Conservation (phyloP, 208 protist genomes). For the Trichomonas tenax region DNA sequence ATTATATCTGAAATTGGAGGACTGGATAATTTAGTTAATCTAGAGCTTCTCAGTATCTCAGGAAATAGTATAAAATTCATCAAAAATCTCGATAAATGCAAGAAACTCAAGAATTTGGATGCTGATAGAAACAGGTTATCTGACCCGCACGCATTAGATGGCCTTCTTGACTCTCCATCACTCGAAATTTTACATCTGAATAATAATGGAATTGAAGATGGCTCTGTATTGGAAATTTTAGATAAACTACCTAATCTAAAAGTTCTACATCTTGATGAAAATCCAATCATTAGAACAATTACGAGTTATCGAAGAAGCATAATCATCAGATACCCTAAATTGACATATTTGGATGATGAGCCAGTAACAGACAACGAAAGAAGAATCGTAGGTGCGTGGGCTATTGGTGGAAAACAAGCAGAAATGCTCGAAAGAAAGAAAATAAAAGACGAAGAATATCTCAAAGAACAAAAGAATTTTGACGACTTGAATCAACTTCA, state of each 20-base stretch:
- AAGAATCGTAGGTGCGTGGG: background rate
- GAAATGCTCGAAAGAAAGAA: constrained; percentile 8
- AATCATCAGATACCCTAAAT: background rate
- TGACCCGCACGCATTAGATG: background rate
- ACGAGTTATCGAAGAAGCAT: background rate
- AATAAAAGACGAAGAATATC: background rate
- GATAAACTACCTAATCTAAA: background rate
- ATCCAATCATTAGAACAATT: background rate
- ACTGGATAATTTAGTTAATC: background rate
- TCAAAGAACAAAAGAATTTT: background rate
- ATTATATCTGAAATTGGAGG: background rate
- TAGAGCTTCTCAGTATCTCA: background rate
- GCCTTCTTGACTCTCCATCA: background rate
- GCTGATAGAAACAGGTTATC: background rate
- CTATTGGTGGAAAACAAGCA: background rate
- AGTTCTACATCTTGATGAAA: background rate
- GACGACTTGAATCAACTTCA: background rate
- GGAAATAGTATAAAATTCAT: background rate
- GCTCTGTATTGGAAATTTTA: background rate
- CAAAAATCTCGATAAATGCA: background rate
- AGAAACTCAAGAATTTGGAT: background rate
- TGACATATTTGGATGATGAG: background rate
- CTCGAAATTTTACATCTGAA: background rate
- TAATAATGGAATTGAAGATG: background rate
- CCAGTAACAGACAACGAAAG: background rate